These are phyloP conservation scores for Funneliformis geosporum DNA, from an alignment of 192 early-diverging fungal genomes.

Conservation along the genomic window DNA sequence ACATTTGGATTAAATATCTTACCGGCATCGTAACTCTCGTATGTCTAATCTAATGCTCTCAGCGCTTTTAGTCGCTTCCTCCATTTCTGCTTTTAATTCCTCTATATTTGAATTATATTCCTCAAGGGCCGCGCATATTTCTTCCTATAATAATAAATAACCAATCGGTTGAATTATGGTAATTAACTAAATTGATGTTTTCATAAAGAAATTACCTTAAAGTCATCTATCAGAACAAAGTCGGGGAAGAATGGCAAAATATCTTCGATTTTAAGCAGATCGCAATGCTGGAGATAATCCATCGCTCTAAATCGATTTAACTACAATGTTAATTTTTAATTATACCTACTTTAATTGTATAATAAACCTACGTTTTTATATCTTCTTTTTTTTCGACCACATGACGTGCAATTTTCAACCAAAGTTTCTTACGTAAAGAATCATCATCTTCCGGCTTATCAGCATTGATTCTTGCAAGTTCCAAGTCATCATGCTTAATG, in stretches of 20 bases:
- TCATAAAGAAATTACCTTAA: slow-evolving; percentile 62
- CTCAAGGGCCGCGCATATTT: slow-evolving; percentile 88
- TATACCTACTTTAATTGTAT: background rate
- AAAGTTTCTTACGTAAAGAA: slow-evolving; percentile 80
- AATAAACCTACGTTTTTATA: slow-evolving; percentile 66
- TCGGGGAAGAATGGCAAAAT: slow-evolving; percentile 97
- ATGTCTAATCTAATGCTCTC: slow-evolving; percentile 94
- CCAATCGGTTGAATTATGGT: background rate
- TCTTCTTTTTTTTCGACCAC: slow-evolving; percentile 83
- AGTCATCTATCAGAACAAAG: slow-evolving; percentile 95
- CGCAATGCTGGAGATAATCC: slow-evolving; percentile 75
- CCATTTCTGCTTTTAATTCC: slow-evolving; percentile 88
- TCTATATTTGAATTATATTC: slow-evolving; percentile 92
- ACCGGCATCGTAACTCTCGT: slow-evolving; percentile 78
- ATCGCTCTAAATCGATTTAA: slow-evolving; percentile 63
- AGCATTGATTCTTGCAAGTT: slow-evolving; percentile 88
- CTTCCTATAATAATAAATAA: slow-evolving; percentile 53
- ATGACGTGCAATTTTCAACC: slow-evolving; percentile 93
- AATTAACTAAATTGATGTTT: background rate
- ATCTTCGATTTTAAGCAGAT: slow-evolving; percentile 91
- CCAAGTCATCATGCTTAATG: slow-evolving; percentile 76
- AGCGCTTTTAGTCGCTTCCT: slow-evolving; percentile 90
- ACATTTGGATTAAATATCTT: too few relatives aligned
- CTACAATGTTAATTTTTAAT: background rate
- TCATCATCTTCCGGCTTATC: slow-evolving; percentile 90